Conservation (phyloP, 192 early-diverging fungal genomes). For the Gryganskiella cystojenkinii region DNA sequence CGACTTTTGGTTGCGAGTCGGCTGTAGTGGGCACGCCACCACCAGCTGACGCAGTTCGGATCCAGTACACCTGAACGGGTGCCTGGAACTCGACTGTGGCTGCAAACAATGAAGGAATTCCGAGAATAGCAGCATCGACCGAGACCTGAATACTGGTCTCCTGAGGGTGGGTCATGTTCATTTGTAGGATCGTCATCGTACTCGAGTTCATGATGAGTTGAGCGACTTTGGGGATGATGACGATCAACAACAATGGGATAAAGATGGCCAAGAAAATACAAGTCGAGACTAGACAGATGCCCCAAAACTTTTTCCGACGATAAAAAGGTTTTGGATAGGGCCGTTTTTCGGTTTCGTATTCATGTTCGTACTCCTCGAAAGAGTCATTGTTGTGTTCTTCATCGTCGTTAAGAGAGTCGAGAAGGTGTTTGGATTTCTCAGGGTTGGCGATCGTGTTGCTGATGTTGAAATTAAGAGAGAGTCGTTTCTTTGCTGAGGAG, state of each 20-base stretch:
- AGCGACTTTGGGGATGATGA: slow-evolving; percentile 60
- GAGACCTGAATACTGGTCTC: slow-evolving; percentile 30
- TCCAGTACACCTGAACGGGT: slow-evolving; percentile 52
- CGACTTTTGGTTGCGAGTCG: slow-evolving; percentile 1
- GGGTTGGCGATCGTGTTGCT: background rate
- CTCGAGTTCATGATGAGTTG: slow-evolving; percentile 58
- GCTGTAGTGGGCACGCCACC: slow-evolving; percentile 1
- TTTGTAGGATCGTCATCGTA: slow-evolving; percentile 35
- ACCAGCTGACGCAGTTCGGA: background rate
- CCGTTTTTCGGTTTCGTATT: slow-evolving; percentile 13
- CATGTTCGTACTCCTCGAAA: slow-evolving; percentile 21
- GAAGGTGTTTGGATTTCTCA: background rate
- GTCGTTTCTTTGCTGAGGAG: background rate
- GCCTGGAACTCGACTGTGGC: slow-evolving; percentile 56
- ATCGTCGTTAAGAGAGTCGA: background rate
- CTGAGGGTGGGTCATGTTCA: slow-evolving; percentile 52
- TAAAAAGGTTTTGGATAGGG: slow-evolving; percentile 57
- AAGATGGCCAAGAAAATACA: slow-evolving; percentile 52
- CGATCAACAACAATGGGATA: slow-evolving; percentile 58
- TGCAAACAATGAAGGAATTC: slow-evolving; percentile 58
- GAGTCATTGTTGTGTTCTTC: slow-evolving; percentile 3
- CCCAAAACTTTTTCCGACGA: slow-evolving; percentile 57
- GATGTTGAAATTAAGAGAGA: background rate
- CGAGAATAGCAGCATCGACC: slow-evolving; percentile 35
- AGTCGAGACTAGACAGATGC: slow-evolving; percentile 49